Evolutionary conservation across 2,329 filamentous ascomycete species (phyloP), one percentile per base, ranked within the genome.

Genomic region (Alternaria ethzedia): DNA sequence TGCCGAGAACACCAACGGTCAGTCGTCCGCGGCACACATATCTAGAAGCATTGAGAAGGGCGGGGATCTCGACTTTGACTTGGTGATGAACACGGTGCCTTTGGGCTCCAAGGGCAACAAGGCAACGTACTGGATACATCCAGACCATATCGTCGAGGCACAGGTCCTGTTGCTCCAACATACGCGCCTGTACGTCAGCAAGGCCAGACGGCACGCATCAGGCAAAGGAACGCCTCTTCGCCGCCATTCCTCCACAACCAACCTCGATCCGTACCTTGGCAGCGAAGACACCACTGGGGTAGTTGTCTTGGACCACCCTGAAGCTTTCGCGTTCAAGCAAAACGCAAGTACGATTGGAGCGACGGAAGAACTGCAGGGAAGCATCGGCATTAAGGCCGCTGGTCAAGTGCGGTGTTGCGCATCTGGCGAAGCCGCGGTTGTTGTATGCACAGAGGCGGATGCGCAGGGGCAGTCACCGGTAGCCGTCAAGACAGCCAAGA

Each of bases 51-150:
- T 83, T n/a, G 73, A 81, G 15, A 72, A 76, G 44, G 81, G 76
- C 7, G 79, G 80, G 21, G 79, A 81, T 43, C 70, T 84, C 5
- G 82, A 84, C 25, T 85, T 87, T 69, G 86, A 87, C 69, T 76
- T 83, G 9, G 81, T 82, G 4, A 69, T 87, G 30, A 80, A 81
- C 13, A 83, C 82, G 10, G 75, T 83, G 2, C 84, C 84, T 11
- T 71, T 86, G 9, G 84, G 84, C 3, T 71, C 80, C 9, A 70
- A 75, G 51, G 83, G 83, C 12, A 80, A 75, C 26, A 82, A 82
- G 56, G 85, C 84, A 2, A 81, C 81, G 15, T 87, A 86, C 66
- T 87, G 86, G 82, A 80, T 87, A 50, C 85, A 87, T 70, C 76
- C 80, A 1, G 86, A 87, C 59, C 84, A 86, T 66, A 70, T 86